Base-by-base conservation (phyloP, 2,329 filamentous ascomycete species). In the Sordariomycetes sp. region DNA sequence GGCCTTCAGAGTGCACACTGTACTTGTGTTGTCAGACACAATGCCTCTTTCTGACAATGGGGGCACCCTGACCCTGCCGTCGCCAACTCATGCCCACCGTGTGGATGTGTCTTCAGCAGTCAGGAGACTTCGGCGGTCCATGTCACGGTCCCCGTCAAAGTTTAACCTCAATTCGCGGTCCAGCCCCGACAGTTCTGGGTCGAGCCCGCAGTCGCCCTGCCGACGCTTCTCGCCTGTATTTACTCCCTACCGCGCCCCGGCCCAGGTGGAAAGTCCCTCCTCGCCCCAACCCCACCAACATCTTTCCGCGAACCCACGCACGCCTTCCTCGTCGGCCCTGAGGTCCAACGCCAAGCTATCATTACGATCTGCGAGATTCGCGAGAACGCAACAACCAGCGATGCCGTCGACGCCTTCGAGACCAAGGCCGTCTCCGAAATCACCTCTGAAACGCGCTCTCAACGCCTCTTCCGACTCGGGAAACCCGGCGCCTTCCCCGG, bases 61-160 rank as follows among this genome's bases (percentile, higher is more conserved):
- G 69, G 89, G 89, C 67, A 93, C 89, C 60, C 79, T 96, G 66
- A 90, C 94, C 67, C 79, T 96, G 65, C 86, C 90, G 63, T 96
- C 92, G 61, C 92, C 93, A 60, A 93, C 89, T 54, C 86, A 89
- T 66, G 83, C 85, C 61, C 89, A 90, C 70, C 87, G 89, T 72
- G 87, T 93, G 66, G 89, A 96, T 75, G 85, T 90, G 63, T 87
- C 88, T 61, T 85, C 89, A 55, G 87, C 89, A 60, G 88, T 96
- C 62, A 83, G 90, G 68, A 89, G 90, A 66, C 78, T 97, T 60
- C 83, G 92, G 63, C 88, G 90, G 65, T 96, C 93, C 28, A 79
- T 97, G 62, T 97, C 92, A 59, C 83, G 91, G 65, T 97, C 93
- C n/a, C 93, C 93, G 12, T 96, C 93, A 35, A 96, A 94, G 71